A percentile compares a stretch with the other conserved stretches of the same genome.
phyloP scores from a whole-genome alignment of 2,329 filamentous ascomycete genomes.

The Elsinoe perseae region DNA sequence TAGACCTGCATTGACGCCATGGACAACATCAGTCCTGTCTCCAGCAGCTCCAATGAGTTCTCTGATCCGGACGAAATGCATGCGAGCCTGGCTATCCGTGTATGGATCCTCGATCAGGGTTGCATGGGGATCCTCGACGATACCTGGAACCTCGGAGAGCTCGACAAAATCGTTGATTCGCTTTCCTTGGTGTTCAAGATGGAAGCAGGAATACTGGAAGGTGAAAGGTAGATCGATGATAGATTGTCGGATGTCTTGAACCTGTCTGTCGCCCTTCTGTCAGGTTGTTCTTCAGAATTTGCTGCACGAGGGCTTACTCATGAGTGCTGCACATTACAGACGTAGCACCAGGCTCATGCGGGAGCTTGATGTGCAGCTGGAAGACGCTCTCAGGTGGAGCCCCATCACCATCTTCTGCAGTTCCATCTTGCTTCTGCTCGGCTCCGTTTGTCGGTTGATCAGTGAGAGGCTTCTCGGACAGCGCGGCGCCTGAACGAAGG shows the following conservation, averaged over 20 bases:
- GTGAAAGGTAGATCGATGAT: slow-evolving; percentile 88
- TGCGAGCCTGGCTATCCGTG: slow-evolving; percentile 93
- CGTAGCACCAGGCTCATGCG: slow-evolving; percentile 69
- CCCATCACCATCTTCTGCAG: slow-evolving; percentile 2
- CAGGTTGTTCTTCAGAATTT: slow-evolving; percentile 17
- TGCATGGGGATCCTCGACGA: slow-evolving; percentile 70
- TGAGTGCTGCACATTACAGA: slow-evolving; percentile 64
- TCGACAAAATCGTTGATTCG: slow-evolving; percentile 93
- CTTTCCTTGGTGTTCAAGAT: slow-evolving; percentile 81
- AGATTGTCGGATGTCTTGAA: slow-evolving; percentile 93
- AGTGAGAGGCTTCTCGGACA: background rate
- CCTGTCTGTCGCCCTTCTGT: slow-evolving; percentile 66
- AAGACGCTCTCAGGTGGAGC: slow-evolving; percentile 40
- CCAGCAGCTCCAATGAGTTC: slow-evolving; percentile 90
- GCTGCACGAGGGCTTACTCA: slow-evolving; percentile 8
- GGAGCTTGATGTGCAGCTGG: slow-evolving; percentile 71
- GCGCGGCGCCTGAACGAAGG: slow-evolving; percentile 2
- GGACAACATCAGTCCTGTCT: slow-evolving; percentile 75
- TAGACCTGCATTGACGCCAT: slow-evolving; percentile 75
- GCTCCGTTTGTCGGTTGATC: slow-evolving; percentile 1
- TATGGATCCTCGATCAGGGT: slow-evolving; percentile 88
- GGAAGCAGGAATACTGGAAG: slow-evolving; percentile 98
- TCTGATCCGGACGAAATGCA: slow-evolving; percentile 84
- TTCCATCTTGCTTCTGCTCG: slow-evolving; percentile 9
- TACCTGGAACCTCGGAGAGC: slow-evolving; percentile 76